Conservation (phyloP, 2,329 filamentous ascomycete genomes). For the Rhynchosporium agropyri region DNA sequence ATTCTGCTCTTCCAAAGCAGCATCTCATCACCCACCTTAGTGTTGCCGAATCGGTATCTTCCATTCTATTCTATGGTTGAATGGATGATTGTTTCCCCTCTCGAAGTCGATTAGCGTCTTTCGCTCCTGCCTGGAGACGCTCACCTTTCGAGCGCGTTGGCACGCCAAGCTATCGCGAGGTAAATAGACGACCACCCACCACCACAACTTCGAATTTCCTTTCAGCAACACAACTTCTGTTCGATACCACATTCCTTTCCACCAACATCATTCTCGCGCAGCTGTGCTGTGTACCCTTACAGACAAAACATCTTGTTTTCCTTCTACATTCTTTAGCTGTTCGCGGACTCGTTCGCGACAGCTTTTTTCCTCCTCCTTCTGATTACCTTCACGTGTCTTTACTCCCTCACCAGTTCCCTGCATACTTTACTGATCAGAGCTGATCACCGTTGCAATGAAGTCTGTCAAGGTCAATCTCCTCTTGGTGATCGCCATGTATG, state of each 20-base stretch:
- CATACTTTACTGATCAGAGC: neutral
- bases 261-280: constrained; percentile 3
- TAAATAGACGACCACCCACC: constrained; percentile 12
- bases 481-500: neutral
- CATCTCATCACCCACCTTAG: neutral
- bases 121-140: neutral
- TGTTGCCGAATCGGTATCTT: neutral
- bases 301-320: neutral
- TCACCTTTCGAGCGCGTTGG: constrained; percentile 5
- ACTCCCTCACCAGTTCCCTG: no score
- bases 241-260: neutral
- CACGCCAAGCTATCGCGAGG: constrained; percentile 5
- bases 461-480: neutral
- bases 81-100: neutral
- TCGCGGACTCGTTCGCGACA: neutral
- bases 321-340: constrained; percentile 2
- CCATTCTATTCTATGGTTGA: neutral
- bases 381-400: no score
- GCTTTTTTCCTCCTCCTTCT: no score
- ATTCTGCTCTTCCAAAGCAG: neutral
- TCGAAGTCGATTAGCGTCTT: neutral
- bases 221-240: neutral
- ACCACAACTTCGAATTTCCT: neutral
- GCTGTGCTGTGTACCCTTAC: neutral
- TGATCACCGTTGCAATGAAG: neutral